Evolutionary conservation across 1,284 basidiomycete species (phyloP), one percentile per base, ranked within the genome.

Genomic region (Gymnopus androsaceus): DNA sequence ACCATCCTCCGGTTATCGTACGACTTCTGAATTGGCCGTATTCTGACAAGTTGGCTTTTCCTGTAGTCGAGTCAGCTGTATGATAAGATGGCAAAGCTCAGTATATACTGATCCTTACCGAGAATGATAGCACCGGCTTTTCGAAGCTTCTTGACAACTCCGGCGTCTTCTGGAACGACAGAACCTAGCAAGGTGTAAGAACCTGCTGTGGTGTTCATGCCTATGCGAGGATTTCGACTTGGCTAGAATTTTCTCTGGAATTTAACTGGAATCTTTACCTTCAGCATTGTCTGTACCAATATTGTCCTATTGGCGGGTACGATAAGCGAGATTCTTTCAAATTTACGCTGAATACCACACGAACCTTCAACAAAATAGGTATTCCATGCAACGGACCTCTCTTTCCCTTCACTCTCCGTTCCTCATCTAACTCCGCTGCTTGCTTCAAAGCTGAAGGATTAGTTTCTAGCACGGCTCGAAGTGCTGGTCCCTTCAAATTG

Each of bases 81-180:
- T 47, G n/a, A n/a, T n/a, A n/a, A n/a, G n/a, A n/a, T 28, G 27
- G 17, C 23, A 33, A 9, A n/a, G 27, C 11, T 7, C 14, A 23
- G 6, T 4, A 31, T n/a, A 34, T n/a, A 46, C 44, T 38, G 49
- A 37, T n/a, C n/a, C 41, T 1, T 38, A 75, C 79, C 85, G 15
- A 90, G 72, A 15, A 90, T 75, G 59, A 90, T 82, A 1, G 87
- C 87, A 3, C 88, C 88, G 3, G 87, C 87, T 38, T 72, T 73
- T 0, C 87, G 77, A 8, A 90, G 75, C 27, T 75, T 77, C 45
- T 78, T 80, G 0, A 84, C 80, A 4, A 87, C 81, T 0, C 78
- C 79, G 2, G 88, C 82, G 63, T 90, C 87, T 15, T 79, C 74
- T 0, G 83, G 82, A 4, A 85, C 80, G 33, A 87, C 67, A 0